Base-by-base conservation (phyloP, 176 grass and related monocot species). In the Rhynchospora tenuis region DNA sequence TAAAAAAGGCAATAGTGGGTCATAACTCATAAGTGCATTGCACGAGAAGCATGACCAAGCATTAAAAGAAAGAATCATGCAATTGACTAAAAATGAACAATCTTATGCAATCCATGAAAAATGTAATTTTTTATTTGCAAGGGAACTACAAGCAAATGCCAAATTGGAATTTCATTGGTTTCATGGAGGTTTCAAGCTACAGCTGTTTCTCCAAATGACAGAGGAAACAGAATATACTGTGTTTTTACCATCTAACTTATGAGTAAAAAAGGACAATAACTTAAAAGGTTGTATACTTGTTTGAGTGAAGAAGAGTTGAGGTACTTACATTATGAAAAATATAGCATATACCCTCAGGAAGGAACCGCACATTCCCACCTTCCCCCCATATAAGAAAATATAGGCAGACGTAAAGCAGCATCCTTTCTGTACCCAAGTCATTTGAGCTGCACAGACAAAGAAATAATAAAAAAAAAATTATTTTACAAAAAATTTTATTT, bases 321-420 rank as follows among this genome's bases (percentile, higher is more conserved):
- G 4, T 26, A 94, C 94, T 97, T 91, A 98, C 92, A 83, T 93
- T 84, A 94, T 98, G 90, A 89, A 94, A 94, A 82, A 98, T 94
- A 69, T 94, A 98, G 86, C 95, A 98, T 85, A 98, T 88, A 52
- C 90, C 89, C 70, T 98, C 95, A 45, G 95, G 90, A 86, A 98
- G 90, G 86, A 94, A 98, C 67, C 95, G 86, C 61, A 98, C 24
- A 28, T 95, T 98, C 58, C 85, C 92, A 93, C 91, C 95, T 86
- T 98, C 95, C 70, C 95, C 95, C 95, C 95, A 98, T n/a, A 94
- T 94, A 61, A 98, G 86, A 88, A 90, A 98, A 87, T 93, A 98
- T 70, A 98, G 83, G 81, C 90, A 94, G 65, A 98, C 79, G 76
- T 91, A 98, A 84, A 98, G 73, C 86, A 98, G 83, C 84, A 92